Evolutionary conservation across 192 early-diverging fungal genomes (phyloP).

Genomic region (Spizellomyces sp.): DNA sequence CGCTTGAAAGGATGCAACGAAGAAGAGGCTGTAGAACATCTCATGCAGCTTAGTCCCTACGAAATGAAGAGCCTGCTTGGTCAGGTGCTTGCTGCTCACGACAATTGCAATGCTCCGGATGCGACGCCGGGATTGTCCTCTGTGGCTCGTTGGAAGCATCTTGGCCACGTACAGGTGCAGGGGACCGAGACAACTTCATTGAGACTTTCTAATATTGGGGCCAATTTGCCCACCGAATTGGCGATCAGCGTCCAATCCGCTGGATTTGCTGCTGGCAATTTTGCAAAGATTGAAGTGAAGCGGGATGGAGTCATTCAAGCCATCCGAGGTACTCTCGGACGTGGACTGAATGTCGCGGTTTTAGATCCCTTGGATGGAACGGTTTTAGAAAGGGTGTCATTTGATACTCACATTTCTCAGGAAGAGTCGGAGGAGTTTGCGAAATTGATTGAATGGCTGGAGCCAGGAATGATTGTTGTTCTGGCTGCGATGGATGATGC

Average conservation of each 20-base stretch:
- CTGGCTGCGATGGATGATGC: constrained; percentile 72
- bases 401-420: constrained; percentile 71
- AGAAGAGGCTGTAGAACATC: constrained; percentile 74
- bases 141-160: constrained; percentile 8
- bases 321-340: constrained; percentile 49
- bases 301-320: constrained; percentile 49
- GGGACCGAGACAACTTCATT: constrained; percentile 22
- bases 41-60: constrained; percentile 82
- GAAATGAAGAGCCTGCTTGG: constrained; percentile 75
- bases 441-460: constrained; percentile 64
- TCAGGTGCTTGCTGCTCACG: constrained; percentile 67
- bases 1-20: constrained; percentile 73
- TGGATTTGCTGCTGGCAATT: constrained; percentile 76
- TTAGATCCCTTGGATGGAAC: constrained; percentile 71
- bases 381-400: constrained; percentile 68
- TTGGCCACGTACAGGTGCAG: constrained; percentile 25
- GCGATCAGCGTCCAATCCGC: constrained; percentile 68
- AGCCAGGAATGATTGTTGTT: constrained; percentile 69
- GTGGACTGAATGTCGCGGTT: constrained; percentile 77
- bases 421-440: constrained; percentile 68
- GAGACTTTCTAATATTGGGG: constrained; percentile 41
- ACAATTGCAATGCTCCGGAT: constrained; percentile 17
- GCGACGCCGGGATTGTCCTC: background rate
- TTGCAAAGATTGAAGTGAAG: constrained; percentile 64
- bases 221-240: constrained; percentile 46